Conservation (phyloP, 2,329 filamentous ascomycete genomes). For the Samsoniella hepiali region DNA sequence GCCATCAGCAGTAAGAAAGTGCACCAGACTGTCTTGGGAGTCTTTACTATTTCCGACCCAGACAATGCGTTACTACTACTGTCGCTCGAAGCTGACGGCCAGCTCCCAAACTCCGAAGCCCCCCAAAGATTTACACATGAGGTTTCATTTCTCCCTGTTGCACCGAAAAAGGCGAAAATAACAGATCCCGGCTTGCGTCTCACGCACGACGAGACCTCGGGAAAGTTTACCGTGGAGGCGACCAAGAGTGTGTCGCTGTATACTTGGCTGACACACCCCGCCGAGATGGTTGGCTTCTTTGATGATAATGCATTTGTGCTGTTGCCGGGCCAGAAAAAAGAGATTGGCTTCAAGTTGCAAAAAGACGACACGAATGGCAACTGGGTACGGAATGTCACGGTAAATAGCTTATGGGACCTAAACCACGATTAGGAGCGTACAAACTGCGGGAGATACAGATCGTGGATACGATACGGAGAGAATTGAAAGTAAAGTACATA, state of each 20-base stretch:
- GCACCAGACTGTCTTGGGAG: slow-evolving; percentile 9
- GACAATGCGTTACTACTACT: slow-evolving; percentile 20
- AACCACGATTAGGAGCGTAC: slow-evolving; percentile 1
- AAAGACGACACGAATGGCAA: slow-evolving; percentile 17
- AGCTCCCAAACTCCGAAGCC: slow-evolving; percentile 15
- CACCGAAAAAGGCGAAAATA: slow-evolving; percentile 21
- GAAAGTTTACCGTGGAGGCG: slow-evolving; percentile 21
- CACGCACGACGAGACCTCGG: slow-evolving; percentile 11
- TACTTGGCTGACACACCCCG: slow-evolving; percentile 22
- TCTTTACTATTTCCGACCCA: not conserved
- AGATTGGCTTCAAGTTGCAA: slow-evolving; percentile 21
- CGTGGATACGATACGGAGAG: too few species aligned
- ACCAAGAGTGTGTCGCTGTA: slow-evolving; percentile 21
- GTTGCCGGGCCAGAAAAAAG: slow-evolving; percentile 20
- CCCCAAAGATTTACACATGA: slow-evolving; percentile 16
- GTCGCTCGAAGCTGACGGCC: slow-evolving; percentile 18
- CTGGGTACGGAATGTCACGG: slow-evolving; percentile 21
- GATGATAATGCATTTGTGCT: slow-evolving; percentile 23
- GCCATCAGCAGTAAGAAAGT: slow-evolving; percentile 18
- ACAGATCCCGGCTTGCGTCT: slow-evolving; percentile 19
- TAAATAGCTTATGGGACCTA: slow-evolving; percentile 22
- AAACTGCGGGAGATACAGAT: not conserved
- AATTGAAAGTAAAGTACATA: too few species aligned
- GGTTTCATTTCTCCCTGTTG: slow-evolving; percentile 20
- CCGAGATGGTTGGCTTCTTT: slow-evolving; percentile 21